A percentile compares a stretch with the other conserved stretches of the same genome.
Evolutionary conservation across 1,284 basidiomycete species (phyloP).

Genomic region (Trametes polyzona): DNA sequence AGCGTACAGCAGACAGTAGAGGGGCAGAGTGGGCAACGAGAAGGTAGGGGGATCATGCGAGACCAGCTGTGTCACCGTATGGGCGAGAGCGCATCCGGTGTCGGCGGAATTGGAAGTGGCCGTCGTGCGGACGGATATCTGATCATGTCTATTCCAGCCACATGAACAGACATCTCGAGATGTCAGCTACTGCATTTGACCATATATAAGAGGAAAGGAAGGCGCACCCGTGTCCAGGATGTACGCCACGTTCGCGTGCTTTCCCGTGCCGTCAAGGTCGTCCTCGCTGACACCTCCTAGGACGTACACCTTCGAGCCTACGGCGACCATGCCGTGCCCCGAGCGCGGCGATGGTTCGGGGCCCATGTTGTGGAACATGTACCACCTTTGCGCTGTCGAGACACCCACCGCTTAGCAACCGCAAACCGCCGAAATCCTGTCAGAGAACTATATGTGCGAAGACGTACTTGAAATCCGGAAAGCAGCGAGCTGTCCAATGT

Average conservation of each 20-base stretch:
- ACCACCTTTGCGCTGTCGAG: slow-evolving; percentile 76
- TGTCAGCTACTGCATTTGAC: no score
- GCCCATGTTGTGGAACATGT: slow-evolving; percentile 98
- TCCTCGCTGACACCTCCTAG: slow-evolving; percentile 62
- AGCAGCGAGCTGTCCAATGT: slow-evolving; percentile 90
- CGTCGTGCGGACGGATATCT: slow-evolving; percentile 74
- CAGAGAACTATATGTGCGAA: neutral
- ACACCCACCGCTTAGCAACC: slow-evolving; percentile 3
- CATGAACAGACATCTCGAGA: no score
- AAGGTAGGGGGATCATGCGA: no score
- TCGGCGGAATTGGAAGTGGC: slow-evolving; percentile 43
- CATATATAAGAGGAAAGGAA: slow-evolving; percentile 17
- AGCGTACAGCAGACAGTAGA: slow-evolving; percentile 2
- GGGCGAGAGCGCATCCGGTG: neutral
- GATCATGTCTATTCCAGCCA: slow-evolving; percentile 69
- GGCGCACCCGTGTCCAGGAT: slow-evolving; percentile 82
- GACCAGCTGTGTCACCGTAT: neutral
- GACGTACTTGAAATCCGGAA: slow-evolving; percentile 91
- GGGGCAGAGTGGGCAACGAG: neutral
- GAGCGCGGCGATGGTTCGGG: slow-evolving; percentile 67
- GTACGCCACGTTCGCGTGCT: slow-evolving; percentile 74
- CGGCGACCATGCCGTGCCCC: slow-evolving; percentile 72
- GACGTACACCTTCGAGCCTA: slow-evolving; percentile 67
- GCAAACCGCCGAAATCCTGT: no score
- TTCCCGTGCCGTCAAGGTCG: slow-evolving; percentile 50